These are phyloP conservation scores for Calonectria henricotiae DNA, from an alignment of 2,329 filamentous ascomycete genomes.

Conservation along the genomic window DNA sequence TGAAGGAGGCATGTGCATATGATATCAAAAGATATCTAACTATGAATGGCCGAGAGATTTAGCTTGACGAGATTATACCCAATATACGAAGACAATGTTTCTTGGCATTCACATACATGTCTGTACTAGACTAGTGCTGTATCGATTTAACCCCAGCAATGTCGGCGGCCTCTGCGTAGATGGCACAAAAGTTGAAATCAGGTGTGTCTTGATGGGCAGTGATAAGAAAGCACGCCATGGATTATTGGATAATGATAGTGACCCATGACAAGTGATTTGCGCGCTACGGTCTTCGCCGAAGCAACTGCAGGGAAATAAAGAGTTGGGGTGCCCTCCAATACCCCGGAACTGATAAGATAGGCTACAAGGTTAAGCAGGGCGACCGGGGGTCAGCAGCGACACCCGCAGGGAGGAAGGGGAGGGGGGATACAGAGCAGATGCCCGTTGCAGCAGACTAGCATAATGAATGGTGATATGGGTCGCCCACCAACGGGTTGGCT, in stretches of 20 bases:
- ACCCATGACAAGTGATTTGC: conserved; percentile 2
- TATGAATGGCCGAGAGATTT: neutral
- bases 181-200: neutral
- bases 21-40: conserved; percentile 2
- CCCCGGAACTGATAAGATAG: conserved; percentile 31
- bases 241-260: conserved; percentile 13
- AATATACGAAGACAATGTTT: conserved; percentile 41
- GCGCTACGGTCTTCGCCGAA: conserved; percentile 33
- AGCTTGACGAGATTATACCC: conserved; percentile 50
- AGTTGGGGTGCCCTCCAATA: neutral
- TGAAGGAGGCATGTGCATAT: conserved; percentile 19
- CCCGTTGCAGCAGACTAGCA: conserved; percentile 14
- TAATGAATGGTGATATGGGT: conserved; percentile 2
- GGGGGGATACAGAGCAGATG: neutral
- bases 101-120: conserved; percentile 21
- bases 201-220: neutral
- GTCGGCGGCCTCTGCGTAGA: neutral
- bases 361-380: neutral
- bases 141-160: neutral
- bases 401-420: neutral
- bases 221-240: conserved; percentile 22
- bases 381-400: neutral
- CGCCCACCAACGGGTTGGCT: neutral
- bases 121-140: conserved; percentile 9
- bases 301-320: conserved; percentile 26